Percentiles rank a stretch among this genome's conserved stretches.
phyloP scores from a whole-genome alignment of 225 moss, liverwort and hornwort species.

The Rhytidiadelphus loreus region DNA sequence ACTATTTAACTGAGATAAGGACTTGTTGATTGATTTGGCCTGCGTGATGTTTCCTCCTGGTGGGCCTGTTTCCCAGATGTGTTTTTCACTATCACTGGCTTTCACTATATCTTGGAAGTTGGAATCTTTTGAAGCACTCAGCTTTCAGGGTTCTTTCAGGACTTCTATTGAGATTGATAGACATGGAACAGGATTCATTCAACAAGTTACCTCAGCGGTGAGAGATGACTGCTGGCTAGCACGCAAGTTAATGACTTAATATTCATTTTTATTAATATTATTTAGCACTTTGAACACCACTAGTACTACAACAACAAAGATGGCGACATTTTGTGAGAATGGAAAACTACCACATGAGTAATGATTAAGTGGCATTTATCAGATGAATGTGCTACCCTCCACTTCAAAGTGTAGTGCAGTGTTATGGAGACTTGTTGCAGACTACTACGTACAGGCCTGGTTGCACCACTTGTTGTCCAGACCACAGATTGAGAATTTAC shows the following conservation, averaged over 20 bases:
- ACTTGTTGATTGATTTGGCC: conserved; percentile 15
- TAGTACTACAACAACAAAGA: neutral
- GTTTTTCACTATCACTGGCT: neutral
- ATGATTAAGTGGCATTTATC: neutral
- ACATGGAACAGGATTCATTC: neutral
- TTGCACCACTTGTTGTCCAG: neutral
- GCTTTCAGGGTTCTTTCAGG: neutral
- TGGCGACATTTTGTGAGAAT: neutral
- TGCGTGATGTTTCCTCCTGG: neutral
- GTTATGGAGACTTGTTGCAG: neutral
- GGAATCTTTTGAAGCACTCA: neutral
- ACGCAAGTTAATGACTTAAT: neutral
- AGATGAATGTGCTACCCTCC: neutral
- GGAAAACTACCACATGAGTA: neutral
- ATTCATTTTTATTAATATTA: neutral
- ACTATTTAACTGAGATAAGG: neutral
- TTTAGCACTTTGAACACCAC: neutral
- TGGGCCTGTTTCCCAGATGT: neutral
- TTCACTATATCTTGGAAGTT: neutral
- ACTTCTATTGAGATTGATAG: neutral
- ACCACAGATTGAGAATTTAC: no score
- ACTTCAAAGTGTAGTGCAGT: neutral
- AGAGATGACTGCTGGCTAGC: neutral
- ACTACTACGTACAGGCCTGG: neutral
- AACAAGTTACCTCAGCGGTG: neutral